Evolutionary conservation across 306 rosid species (phyloP).

Genomic region (Cucumis cinereus): DNA sequence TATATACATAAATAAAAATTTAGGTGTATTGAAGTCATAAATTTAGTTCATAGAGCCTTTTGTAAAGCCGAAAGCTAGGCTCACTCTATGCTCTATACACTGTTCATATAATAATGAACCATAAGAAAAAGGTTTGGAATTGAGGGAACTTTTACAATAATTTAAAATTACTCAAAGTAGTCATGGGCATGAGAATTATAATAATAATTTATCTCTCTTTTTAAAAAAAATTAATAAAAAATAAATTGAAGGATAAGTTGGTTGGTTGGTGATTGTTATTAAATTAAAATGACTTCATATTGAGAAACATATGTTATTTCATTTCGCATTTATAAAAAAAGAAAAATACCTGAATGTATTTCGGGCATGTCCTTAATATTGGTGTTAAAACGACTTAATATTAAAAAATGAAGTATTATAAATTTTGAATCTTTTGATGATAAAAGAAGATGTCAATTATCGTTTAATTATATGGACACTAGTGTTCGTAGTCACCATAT

Average conservation of each 20-base stretch:
- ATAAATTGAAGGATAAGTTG: background rate
- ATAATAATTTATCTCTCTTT: background rate
- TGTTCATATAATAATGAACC: background rate
- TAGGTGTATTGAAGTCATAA: too few relatives aligned
- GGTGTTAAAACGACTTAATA: too few relatives aligned
- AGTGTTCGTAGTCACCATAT: too few relatives aligned
- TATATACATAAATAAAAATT: too few relatives aligned
- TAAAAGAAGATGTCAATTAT: too few relatives aligned
- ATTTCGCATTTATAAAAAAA: too few relatives aligned
- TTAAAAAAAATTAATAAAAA: background rate
- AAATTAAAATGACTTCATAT: background rate
- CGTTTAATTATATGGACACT: too few relatives aligned
- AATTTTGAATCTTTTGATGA: too few relatives aligned
- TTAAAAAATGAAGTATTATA: too few relatives aligned
- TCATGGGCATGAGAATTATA: background rate
- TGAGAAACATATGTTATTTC: background rate
- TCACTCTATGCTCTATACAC: background rate
- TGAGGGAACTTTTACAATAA: background rate
- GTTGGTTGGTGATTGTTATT: background rate
- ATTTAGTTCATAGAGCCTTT: background rate
- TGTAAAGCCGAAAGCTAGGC: background rate
- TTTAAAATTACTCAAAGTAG: background rate
- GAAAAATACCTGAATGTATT: too few relatives aligned
- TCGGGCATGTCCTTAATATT: too few relatives aligned
- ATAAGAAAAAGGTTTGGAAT: background rate